Conservation (phyloP, 164 flowering plant species). For the Houttuynia cordata region DNA sequence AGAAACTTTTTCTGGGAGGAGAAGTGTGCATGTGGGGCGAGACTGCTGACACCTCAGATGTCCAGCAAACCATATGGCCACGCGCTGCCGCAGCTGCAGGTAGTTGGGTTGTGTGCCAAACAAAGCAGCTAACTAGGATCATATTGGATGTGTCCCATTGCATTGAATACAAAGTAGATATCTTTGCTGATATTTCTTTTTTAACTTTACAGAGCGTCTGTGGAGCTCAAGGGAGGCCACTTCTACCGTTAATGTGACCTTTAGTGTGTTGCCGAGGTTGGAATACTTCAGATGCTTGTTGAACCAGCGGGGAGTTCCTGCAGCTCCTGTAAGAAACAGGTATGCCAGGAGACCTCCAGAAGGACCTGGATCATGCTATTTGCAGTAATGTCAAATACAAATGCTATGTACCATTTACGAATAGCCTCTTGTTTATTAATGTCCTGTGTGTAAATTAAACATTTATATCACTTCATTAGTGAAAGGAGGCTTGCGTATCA, state of each 20-base stretch:
- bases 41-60: slow-evolving; percentile 72
- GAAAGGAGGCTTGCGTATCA: background rate
- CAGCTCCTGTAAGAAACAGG: slow-evolving; percentile 65
- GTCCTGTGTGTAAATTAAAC: background rate
- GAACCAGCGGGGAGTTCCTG: slow-evolving; percentile 65
- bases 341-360: slow-evolving; percentile 60
- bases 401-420: background rate
- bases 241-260: slow-evolving; percentile 24
- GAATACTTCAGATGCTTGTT: slow-evolving; percentile 86
- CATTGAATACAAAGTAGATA: background rate
- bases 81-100: slow-evolving; percentile 99
- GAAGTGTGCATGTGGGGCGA: slow-evolving; percentile 99
- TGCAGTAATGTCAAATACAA: slow-evolving; percentile 19
- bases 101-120: slow-evolving; percentile 11
- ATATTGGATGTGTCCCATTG: background rate
- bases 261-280: slow-evolving; percentile 48
- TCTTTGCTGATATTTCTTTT: background rate
- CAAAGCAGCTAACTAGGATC: background rate
- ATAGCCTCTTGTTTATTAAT: background rate
- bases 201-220: slow-evolving; percentile 46
- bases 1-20: slow-evolving; percentile 81
- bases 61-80: slow-evolving; percentile 95
- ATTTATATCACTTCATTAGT: background rate
- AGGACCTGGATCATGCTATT: slow-evolving; percentile 78
- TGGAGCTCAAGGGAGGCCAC: slow-evolving; percentile 56